A percentile compares a stretch with the other conserved stretches of the same genome.
Conservation (phyloP, 2,329 filamentous ascomycete genomes). For the Exophiala alcalophila region DNA sequence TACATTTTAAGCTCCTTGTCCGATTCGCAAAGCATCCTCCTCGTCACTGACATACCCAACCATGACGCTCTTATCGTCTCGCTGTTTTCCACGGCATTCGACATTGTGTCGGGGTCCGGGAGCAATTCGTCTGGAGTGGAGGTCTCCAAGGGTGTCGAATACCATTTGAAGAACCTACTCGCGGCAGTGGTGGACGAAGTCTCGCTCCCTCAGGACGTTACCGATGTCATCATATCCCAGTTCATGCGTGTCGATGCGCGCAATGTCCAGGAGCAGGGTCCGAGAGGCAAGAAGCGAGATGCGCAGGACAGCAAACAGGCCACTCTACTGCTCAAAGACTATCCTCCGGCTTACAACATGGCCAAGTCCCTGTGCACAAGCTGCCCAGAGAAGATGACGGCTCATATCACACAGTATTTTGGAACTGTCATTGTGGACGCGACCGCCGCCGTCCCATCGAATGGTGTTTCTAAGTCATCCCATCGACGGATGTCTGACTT, state of each 20-base stretch:
- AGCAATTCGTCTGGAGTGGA: conserved; percentile 75
- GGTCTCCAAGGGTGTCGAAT: conserved; percentile 88
- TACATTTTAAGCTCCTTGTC: conserved; percentile 85
- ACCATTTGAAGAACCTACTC: conserved; percentile 83
- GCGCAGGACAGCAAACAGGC: conserved; percentile 72
- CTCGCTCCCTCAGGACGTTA: conserved; percentile 72
- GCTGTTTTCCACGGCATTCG: conserved; percentile 86
- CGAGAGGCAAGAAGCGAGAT: conserved; percentile 52
- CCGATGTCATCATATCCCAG: conserved; percentile 92
- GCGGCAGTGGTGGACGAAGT: conserved; percentile 85
- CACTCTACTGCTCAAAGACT: conserved; percentile 79
- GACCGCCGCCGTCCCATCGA: conserved; percentile 49
- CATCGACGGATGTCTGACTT: conserved; percentile 51
- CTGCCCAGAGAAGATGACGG: conserved; percentile 89
- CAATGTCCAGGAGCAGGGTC: conserved; percentile 54
- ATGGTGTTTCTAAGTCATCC: conserved; percentile 41
- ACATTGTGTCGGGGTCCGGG: conserved; percentile 77
- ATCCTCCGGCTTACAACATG: conserved; percentile 93
- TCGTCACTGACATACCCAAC: conserved; percentile 82
- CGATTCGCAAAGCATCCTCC: conserved; percentile 89
- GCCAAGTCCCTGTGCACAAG: conserved; percentile 89
- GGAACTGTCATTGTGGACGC: conserved; percentile 94
- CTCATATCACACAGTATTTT: conserved; percentile 93
- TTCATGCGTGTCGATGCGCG: conserved; percentile 83
- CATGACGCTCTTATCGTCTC: conserved; percentile 74